These are phyloP conservation scores for Pleomassaria siparia DNA, from an alignment of 2,329 filamentous ascomycete genomes.

Conservation along the genomic window DNA sequence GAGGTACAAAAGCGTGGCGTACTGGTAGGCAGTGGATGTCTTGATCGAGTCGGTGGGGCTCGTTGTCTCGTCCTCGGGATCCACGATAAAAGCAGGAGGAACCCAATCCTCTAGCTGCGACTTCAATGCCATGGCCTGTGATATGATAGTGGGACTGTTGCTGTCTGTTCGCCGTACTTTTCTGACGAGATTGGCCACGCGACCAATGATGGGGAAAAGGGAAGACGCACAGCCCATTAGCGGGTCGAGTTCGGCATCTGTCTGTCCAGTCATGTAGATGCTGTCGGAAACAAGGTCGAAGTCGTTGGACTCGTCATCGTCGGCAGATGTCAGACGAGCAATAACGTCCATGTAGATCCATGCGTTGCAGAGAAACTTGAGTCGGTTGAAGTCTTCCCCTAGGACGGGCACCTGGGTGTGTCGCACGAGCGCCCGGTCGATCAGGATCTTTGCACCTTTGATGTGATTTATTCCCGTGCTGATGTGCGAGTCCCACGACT, in stretches of 20 bases:
- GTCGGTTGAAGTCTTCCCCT: conserved; percentile 49
- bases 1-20: conserved; percentile 66
- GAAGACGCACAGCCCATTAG: conserved; percentile 70
- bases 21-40: conserved; percentile 68
- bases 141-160: conserved; percentile 64
- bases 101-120: conserved; percentile 62
- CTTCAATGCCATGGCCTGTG: conserved; percentile 64
- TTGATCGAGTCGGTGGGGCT: conserved; percentile 66
- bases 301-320: conserved; percentile 58
- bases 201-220: conserved; percentile 68
- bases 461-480: conserved; percentile 70
- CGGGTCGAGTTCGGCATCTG: conserved; percentile 64
- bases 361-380: conserved; percentile 70
- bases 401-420: conserved; percentile 45
- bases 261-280: conserved; percentile 33
- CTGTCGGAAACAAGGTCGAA: conserved; percentile 47
- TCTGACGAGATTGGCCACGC: conserved; percentile 66
- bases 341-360: conserved; percentile 77
- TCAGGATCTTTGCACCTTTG: conserved; percentile 65
- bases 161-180: conserved; percentile 57
- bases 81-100: conserved; percentile 59
- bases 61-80: conserved; percentile 64
- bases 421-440: conserved; percentile 59
- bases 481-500: conserved; percentile 71
- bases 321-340: conserved; percentile 64